Percentiles rank a stretch among this genome's conserved stretches.
phyloP scores from a whole-genome alignment of 805 yeast genomes.

The Diddensiella transvaalensis region DNA sequence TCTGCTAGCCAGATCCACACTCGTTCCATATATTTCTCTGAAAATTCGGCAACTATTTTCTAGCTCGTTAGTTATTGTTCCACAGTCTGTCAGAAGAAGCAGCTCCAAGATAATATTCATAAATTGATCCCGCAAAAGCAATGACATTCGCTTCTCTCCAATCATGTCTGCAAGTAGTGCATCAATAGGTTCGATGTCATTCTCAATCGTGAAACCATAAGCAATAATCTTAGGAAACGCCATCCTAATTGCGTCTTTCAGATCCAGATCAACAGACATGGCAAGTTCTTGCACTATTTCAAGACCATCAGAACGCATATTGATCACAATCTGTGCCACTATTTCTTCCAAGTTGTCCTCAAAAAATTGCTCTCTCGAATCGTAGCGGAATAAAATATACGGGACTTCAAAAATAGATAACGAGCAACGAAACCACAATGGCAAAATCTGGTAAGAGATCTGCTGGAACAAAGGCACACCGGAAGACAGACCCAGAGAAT shows the following conservation, averaged over 20 bases:
- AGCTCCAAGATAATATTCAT: not conserved
- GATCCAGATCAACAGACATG: not conserved
- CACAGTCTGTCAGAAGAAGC: not conserved
- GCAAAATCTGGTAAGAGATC: constrained; percentile 11
- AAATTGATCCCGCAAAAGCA: not conserved
- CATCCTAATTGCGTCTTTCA: not conserved
- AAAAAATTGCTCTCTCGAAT: constrained; percentile 11
- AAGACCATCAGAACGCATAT: not conserved
- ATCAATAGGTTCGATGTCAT: constrained; percentile 4
- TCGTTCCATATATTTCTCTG: not conserved
- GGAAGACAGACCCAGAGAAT: not conserved
- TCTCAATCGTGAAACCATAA: not conserved
- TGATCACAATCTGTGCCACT: constrained; percentile 1
- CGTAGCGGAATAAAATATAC: constrained; percentile 18
- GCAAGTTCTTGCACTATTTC: not conserved
- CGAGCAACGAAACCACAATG: constrained; percentile 10
- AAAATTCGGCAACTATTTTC: not conserved
- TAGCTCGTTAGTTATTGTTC: not conserved
- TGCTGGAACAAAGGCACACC: constrained; percentile 14
- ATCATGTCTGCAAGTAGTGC: not conserved
- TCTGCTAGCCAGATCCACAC: not conserved
- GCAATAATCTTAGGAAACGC: constrained; percentile 6
- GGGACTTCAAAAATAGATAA: constrained; percentile 4
- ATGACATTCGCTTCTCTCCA: not conserved
- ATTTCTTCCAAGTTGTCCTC: constrained; percentile 7